Evolutionary conservation across 371 early-diverging fungal genomes (phyloP).

Genomic region (Haplosporangium sp.): DNA sequence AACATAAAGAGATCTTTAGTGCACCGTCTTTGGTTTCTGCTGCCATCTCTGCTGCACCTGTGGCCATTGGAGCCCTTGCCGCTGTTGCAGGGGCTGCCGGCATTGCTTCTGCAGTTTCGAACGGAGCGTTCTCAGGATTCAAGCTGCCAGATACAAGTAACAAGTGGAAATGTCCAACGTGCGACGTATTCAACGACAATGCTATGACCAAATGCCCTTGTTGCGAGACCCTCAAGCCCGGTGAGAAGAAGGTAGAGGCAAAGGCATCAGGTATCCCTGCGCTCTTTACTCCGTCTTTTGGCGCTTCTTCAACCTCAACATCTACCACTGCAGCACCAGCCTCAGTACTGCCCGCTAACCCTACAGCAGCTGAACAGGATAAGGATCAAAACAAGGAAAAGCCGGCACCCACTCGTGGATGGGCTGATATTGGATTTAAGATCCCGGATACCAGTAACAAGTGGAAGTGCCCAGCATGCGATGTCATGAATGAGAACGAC

Average conservation of each 20-base stretch:
- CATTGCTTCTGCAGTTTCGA: constrained; percentile 1
- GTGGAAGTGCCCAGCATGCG: constrained; percentile 49
- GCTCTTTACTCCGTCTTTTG: neutral
- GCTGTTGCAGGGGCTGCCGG: constrained; percentile 12
- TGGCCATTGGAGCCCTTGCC: constrained; percentile 15
- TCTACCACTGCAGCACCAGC: constrained; percentile 4
- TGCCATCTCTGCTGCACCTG: constrained; percentile 19
- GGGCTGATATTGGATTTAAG: constrained; percentile 16
- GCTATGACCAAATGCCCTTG: constrained; percentile 20
- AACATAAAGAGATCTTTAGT: constrained; percentile 3
- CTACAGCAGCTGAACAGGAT: neutral
- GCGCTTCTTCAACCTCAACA: neutral
- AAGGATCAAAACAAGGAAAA: constrained; percentile 6
- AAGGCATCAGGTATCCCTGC: neutral
- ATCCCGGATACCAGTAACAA: constrained; percentile 18
- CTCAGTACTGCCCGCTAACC: neutral
- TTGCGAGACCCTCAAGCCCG: constrained; percentile 30
- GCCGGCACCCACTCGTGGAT: constrained; percentile 4
- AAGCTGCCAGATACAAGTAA: constrained; percentile 8
- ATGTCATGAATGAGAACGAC: constrained; percentile 23
- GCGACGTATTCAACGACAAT: constrained; percentile 31
- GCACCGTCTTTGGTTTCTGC: constrained; percentile 7
- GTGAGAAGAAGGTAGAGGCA: neutral
- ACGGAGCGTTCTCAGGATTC: neutral
- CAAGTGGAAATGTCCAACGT: constrained; percentile 46